A percentile compares a stretch with the other conserved stretches of the same genome.
Conservation (phyloP, 345 rosid genomes). For the Populus nigra region DNA sequence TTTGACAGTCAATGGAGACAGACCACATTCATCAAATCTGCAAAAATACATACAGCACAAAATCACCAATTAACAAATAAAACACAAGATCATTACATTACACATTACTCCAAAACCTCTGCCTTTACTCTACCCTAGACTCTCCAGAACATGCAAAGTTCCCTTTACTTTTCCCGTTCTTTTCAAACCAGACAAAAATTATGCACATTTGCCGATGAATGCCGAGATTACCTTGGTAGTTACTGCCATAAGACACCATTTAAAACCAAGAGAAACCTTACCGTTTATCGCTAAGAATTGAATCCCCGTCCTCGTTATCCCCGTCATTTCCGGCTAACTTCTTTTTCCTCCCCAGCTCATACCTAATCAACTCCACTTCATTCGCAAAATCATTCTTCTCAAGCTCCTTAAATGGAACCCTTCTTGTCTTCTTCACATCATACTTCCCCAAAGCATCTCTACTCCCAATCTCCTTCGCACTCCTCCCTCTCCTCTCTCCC, state of each 20-base stretch:
- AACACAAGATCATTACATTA: background rate
- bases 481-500: conserved; percentile 41
- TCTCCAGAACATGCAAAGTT: background rate
- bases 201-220: background rate
- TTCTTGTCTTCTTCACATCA: conserved; percentile 62
- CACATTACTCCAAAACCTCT: background rate
- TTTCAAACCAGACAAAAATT: background rate
- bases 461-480: conserved; percentile 55
- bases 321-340: conserved; percentile 37
- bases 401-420: conserved; percentile 54
- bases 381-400: conserved; percentile 52
- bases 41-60: conserved; percentile 16
- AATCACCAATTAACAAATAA: background rate
- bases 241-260: background rate
- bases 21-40: conserved; percentile 77
- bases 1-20: conserved; percentile 78
- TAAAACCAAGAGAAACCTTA: conserved; percentile 1
- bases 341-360: conserved; percentile 50
- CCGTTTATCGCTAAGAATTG: conserved; percentile 66
- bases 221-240: background rate
- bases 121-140: background rate
- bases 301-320: conserved; percentile 33
- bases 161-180: background rate
- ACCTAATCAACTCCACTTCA: conserved; percentile 57
- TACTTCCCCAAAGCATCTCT: conserved; percentile 71